Base-by-base conservation (phyloP, 2,329 filamentous ascomycete species). In the Pyrenochaeta sp. region DNA sequence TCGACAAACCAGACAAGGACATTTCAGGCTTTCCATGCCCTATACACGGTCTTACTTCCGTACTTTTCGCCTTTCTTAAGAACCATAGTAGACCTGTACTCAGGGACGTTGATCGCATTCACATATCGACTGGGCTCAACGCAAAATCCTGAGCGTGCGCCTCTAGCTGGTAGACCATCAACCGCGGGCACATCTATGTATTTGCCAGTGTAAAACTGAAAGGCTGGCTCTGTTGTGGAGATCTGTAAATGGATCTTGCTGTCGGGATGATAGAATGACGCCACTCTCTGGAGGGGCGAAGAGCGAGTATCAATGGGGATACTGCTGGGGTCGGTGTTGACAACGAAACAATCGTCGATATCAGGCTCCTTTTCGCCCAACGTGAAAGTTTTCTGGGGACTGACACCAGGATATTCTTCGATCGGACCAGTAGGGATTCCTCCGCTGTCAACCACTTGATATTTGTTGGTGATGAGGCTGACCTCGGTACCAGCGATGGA, bases 181-280 rank as follows among this genome's bases (percentile, higher is more conserved):
- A 81, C 79, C 53, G 76, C 88, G 0, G 90, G 89, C 11, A 96
- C 89, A 66, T 95, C 80, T 61, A 96, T 92, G 70, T 87, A 89
- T 71, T 90, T 89, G 61, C 94, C 95, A 0, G 92, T 96, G 78
- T 98, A 98, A 79, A 97, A 96, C 76, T 98, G 94, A 82, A 97
- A 98, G 0, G 92, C 91, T 0, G 95, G 95, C 81, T 98, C 94
- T 0, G 94, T 98, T 80, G 91, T 95, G 68, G 87, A 81, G 5
- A 97, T 89, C 76, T 97, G 91, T 44, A 98, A 86, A 73, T 96
- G 89, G 62, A 97, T 83, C 58, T 87, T 86, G 23, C 87, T 89
- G 44, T 81, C 81, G 5, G 91, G 86, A 75, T 97, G 91, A 75
- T 84, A 85, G 53, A 95, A 90, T 20, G 85, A 80, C 40, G 91